A percentile compares a stretch with the other conserved stretches of the same genome.
Evolutionary conservation across 2,329 filamentous ascomycete species (phyloP).

Genomic region (Macrophomina phaseolina): DNA sequence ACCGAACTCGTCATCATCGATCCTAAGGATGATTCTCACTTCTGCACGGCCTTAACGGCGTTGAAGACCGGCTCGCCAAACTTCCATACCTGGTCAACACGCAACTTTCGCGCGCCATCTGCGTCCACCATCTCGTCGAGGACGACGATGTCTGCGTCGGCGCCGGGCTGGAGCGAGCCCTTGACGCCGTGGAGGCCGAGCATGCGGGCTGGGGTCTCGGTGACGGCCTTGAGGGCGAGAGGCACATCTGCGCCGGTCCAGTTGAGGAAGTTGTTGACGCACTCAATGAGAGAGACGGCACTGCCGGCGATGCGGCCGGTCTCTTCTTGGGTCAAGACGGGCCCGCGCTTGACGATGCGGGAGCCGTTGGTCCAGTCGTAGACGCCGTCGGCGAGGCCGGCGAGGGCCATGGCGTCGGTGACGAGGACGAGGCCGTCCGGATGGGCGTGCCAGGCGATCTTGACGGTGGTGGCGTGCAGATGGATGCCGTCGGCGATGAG

Average conservation of each 20-base stretch:
- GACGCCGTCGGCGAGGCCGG: slow-evolving; percentile 80
- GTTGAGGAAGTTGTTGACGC: slow-evolving; percentile 78
- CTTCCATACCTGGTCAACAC: slow-evolving; percentile 81
- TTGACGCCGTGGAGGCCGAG: slow-evolving; percentile 71
- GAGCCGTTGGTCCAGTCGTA: slow-evolving; percentile 85
- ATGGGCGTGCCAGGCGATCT: slow-evolving; percentile 87
- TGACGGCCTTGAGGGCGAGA: slow-evolving; percentile 74
- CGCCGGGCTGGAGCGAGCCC: slow-evolving; percentile 58
- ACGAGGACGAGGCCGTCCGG: slow-evolving; percentile 86
- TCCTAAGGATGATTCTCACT: not conserved
- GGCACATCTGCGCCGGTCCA: slow-evolving; percentile 74
- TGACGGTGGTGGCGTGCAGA: slow-evolving; percentile 84
- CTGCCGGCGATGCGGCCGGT: slow-evolving; percentile 64
- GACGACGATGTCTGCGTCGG: slow-evolving; percentile 66
- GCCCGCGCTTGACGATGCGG: slow-evolving; percentile 71
- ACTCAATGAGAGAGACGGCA: slow-evolving; percentile 77
- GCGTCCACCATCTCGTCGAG: slow-evolving; percentile 61
- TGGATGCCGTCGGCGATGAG: slow-evolving; percentile 92
- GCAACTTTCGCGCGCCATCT: slow-evolving; percentile 58
- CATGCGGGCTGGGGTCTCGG: slow-evolving; percentile 78
- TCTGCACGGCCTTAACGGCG: not conserved
- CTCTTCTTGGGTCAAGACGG: slow-evolving; percentile 75
- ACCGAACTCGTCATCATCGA: not conserved
- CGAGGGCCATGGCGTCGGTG: slow-evolving; percentile 89
- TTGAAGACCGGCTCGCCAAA: slow-evolving; percentile 58